Base-by-base conservation (phyloP, 257 asterid genomes). In the Nicotiana attenuata region DNA sequence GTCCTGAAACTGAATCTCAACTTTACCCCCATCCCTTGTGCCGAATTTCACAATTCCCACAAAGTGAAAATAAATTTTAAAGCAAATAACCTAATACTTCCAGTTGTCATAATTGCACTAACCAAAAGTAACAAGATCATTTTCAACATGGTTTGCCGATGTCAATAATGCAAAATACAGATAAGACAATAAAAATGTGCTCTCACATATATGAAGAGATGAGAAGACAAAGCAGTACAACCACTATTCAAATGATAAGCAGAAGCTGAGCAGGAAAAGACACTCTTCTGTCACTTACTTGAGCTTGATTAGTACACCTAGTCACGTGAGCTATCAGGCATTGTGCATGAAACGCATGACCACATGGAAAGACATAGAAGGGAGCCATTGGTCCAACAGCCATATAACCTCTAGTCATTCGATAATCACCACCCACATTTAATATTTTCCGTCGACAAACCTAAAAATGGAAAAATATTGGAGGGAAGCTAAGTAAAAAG, bases 351-450 rank as follows among this genome's bases (percentile, higher is more conserved):
- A 96, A 96, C 83, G 98, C 88, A 89, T 96, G 99, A 59, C 93
- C 97, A 87, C 99, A 96, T 15, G 99, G 99, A 84, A 96, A 96
- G 84, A 93, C 98, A 81, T 94, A 96, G 89, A 96, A 94, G 84
- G 99, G 98, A 80, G 97, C 93, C 97, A 94, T 93, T 9, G 96
- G 86, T 85, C 97, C 99, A 84, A 91, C 92, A 50, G 97, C 87
- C 22, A 93, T 86, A 87, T 94, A 94, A 47, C 87, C 89, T 85
- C 91, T 88, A 78, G 93, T 88, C 93, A 86, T 90, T 83, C 90
- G 92, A 83, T 87, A 90, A 81, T 92, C 95, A 82, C 86, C 93
- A 41, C 89, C 94, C 80, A 87, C 85, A 81, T 87, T 92, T 86
- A 96, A 86, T 86, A 93, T 94, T 85, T 91, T 96, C 87, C 88